Conservation (phyloP, 73 alveolate genomes). For the Blepharisma japonicum region DNA sequence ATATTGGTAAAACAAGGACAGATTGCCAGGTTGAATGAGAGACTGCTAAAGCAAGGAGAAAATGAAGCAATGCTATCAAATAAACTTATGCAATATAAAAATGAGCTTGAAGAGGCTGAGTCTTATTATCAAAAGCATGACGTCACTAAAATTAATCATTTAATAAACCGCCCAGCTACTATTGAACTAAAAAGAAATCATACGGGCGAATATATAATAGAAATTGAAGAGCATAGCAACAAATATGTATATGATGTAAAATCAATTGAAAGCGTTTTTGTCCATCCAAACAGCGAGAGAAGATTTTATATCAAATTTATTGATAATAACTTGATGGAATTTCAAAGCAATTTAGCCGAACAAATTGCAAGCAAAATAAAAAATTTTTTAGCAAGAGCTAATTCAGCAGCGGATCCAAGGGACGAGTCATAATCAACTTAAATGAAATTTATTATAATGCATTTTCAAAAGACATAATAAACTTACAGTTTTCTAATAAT, state of each 20-base stretch:
- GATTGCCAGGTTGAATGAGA: background rate
- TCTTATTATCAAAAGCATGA: constrained; percentile 20
- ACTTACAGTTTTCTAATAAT: too few species aligned
- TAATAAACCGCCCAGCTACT: background rate
- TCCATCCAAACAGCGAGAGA: constrained; percentile 26
- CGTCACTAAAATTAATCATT: background rate
- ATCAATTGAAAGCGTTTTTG: background rate
- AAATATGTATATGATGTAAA: background rate
- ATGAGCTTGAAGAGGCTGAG: constrained; percentile 28
- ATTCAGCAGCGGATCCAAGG: too few species aligned
- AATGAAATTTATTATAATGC: too few species aligned
- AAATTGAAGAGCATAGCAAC: background rate
- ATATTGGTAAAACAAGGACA: background rate
- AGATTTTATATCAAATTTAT: constrained; percentile 7
- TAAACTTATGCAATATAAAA: constrained; percentile 24
- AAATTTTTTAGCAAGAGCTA: too few species aligned
- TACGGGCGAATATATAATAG: constrained; percentile 16
- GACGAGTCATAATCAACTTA: too few species aligned
- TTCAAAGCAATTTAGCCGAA: background rate
- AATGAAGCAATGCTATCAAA: constrained; percentile 22
- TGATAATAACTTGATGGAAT: background rate
- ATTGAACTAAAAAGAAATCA: background rate
- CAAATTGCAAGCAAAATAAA: too few species aligned
- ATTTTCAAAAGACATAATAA: too few species aligned
- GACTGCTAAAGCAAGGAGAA: constrained; percentile 16